Conservation (phyloP, 768 basidiomycete genomes). For the Auriculariales sp. region DNA sequence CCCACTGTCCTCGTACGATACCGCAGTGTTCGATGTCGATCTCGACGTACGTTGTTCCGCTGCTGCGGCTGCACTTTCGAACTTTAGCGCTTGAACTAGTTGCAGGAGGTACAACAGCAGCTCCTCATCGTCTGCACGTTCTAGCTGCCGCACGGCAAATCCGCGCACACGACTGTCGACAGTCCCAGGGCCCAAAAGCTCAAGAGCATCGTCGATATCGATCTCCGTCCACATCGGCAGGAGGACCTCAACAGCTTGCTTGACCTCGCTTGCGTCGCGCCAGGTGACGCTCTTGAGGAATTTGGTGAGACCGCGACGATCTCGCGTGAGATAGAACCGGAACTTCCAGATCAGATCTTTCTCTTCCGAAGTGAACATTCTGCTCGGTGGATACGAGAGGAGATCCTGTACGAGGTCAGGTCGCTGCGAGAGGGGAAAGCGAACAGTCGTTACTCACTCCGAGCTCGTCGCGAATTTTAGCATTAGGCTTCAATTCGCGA, state of each 20-base stretch:
- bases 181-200: slow-evolving; percentile 79
- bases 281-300: slow-evolving; percentile 97
- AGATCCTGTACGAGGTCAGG: slow-evolving; percentile 43
- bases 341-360: slow-evolving; percentile 98
- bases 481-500: slow-evolving; percentile 90
- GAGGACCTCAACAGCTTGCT: slow-evolving; percentile 92
- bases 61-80: slow-evolving; percentile 62
- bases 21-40: slow-evolving; percentile 46
- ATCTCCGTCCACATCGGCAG: slow-evolving; percentile 95
- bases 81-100: slow-evolving; percentile 94
- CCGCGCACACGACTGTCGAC: slow-evolving; percentile 85
- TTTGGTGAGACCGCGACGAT: slow-evolving; percentile 90
- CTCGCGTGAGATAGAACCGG: slow-evolving; percentile 88
- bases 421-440: not conserved
- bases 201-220: slow-evolving; percentile 91
- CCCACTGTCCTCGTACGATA: slow-evolving; percentile 83
- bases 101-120: slow-evolving; percentile 84
- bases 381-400: slow-evolving; percentile 82
- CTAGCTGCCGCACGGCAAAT: slow-evolving; percentile 86
- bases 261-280: slow-evolving; percentile 91
- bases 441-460: slow-evolving; percentile 65
- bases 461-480: slow-evolving; percentile 86
- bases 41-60: slow-evolving; percentile 66
- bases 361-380: slow-evolving; percentile 73
- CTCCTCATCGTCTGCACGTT: slow-evolving; percentile 94